Base-by-base conservation (phyloP, 2,329 filamentous ascomycete genomes). In the Aspergillus brunneoviolaceus region DNA sequence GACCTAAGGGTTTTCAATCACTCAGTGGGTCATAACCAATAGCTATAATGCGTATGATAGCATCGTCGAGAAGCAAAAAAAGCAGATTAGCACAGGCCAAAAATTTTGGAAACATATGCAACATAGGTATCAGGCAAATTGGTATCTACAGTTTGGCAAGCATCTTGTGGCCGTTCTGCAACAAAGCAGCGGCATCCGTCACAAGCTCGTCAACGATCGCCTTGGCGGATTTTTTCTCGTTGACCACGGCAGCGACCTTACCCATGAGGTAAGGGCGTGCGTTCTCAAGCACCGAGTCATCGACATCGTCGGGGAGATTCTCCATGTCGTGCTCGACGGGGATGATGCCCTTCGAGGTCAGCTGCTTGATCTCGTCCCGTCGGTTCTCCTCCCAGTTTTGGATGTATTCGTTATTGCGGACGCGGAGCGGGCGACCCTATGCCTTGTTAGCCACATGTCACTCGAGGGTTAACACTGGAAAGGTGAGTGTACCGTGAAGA, bases 331-430 rank as follows among this genome's bases (percentile, higher is more conserved):
- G 85, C 83, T 98, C 95, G 65, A 96, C 96, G 51, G 95, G 95
- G 69, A 99, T 91, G 74, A 91, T 82, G 70, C 95, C 95, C 86
- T 96, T 91, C 73, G 85, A 74, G 10, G 93, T 96, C 58, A 99
- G 86, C 73, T 96, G 86, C 84, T 93, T 96, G 79, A 99, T 96
- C 84, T 99, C 95, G 45, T 85, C 81, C 67, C 85, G 82, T 69
- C 95, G 90, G 83, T 98, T 95, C 71, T 89, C 89, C 81, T 99
- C 94, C 95, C 95, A 99, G 84, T 96, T 91, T 74, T 87, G 77
- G 73, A 99, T 98, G 80, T 99, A 99, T 6, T 89, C 79, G 82
- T 98, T 99, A 75, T 86, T 95, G 76, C 93, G 89, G 61, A 99
- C 95, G 68, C 95, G 91, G 74, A 99, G 84, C 39, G 95, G 95